These are phyloP conservation scores for Candida gigantensis DNA, from an alignment of 1,139 yeast species.

Conservation along the genomic window DNA sequence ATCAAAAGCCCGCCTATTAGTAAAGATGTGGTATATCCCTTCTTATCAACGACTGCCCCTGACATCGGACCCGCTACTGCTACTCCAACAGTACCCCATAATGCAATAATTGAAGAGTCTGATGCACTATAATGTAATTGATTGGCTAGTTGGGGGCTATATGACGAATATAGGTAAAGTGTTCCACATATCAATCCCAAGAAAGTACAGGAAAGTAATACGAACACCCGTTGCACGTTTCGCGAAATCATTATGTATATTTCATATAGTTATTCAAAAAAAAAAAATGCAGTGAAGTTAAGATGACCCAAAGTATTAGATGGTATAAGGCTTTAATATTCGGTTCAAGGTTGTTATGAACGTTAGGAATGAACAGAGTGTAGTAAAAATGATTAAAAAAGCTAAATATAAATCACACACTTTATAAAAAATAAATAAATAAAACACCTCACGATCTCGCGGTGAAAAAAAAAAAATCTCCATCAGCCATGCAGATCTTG, in stretches of 20 bases:
- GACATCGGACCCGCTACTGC: conserved; percentile 60
- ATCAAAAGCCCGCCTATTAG: conserved; percentile 46
- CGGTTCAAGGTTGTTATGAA: too few relatives aligned
- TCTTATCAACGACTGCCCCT: conserved; percentile 57
- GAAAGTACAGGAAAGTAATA: conserved; percentile 48
- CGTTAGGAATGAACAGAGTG: too few relatives aligned
- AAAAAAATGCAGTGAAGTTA: not conserved
- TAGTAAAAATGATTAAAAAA: too few relatives aligned
- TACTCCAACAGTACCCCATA: conserved; percentile 60
- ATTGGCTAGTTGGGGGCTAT: conserved; percentile 64
- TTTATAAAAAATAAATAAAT: too few relatives aligned
- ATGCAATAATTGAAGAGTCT: conserved; percentile 56
- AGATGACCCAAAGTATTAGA: too few relatives aligned
- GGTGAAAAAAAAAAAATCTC: too few relatives aligned
- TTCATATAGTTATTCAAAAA: not conserved
- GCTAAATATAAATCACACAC: too few relatives aligned
- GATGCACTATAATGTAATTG: conserved; percentile 54
- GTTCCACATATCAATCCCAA: conserved; percentile 62
- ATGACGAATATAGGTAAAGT: conserved; percentile 58
- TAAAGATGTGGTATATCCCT: conserved; percentile 50
- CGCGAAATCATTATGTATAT: conserved; percentile 21
- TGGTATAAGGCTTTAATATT: too few relatives aligned
- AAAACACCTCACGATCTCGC: too few relatives aligned
- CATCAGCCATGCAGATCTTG: too few relatives aligned
- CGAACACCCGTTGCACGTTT: conserved; percentile 32